Conservation (phyloP, 257 asterid species). For the Solanum pimpinellifolium region DNA sequence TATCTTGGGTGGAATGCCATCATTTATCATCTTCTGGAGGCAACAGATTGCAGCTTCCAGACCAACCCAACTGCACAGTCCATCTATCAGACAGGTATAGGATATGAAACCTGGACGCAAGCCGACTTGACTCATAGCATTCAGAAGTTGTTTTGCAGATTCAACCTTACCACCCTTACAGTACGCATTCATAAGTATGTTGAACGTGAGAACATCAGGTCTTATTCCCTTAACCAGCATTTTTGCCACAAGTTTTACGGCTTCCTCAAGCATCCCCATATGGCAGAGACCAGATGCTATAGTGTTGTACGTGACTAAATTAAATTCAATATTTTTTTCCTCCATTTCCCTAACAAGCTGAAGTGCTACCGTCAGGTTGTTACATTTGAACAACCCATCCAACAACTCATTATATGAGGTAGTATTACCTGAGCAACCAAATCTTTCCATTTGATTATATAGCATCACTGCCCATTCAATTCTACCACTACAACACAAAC, state of each 20-base stretch:
- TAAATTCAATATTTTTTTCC: slow-evolving; percentile 34
- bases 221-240: slow-evolving; percentile 50
- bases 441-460: slow-evolving; percentile 52
- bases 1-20: slow-evolving; percentile 46
- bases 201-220: slow-evolving; percentile 50
- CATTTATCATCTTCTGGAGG: slow-evolving; percentile 50
- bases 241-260: slow-evolving; percentile 41
- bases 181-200: slow-evolving; percentile 43
- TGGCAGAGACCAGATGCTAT: slow-evolving; percentile 40
- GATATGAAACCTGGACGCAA: slow-evolving; percentile 42
- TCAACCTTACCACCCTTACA: slow-evolving; percentile 47
- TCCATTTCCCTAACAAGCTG: slow-evolving; percentile 53
- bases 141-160: slow-evolving; percentile 31
- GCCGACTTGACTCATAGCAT: slow-evolving; percentile 31
- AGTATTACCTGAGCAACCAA: slow-evolving; percentile 33
- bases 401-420: slow-evolving; percentile 60
- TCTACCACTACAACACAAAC: slow-evolving; percentile 48
- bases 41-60: slow-evolving; percentile 33
- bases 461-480: slow-evolving; percentile 58
- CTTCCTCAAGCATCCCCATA: slow-evolving; percentile 34
- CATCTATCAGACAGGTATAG: slow-evolving; percentile 49
- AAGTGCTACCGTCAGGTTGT: slow-evolving; percentile 20
- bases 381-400: slow-evolving; percentile 43
- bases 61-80: slow-evolving; percentile 28
- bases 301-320: slow-evolving; percentile 58